phyloP scores from a whole-genome alignment of 2,329 filamentous ascomycete genomes.

The Fusarium gaditjirri region DNA sequence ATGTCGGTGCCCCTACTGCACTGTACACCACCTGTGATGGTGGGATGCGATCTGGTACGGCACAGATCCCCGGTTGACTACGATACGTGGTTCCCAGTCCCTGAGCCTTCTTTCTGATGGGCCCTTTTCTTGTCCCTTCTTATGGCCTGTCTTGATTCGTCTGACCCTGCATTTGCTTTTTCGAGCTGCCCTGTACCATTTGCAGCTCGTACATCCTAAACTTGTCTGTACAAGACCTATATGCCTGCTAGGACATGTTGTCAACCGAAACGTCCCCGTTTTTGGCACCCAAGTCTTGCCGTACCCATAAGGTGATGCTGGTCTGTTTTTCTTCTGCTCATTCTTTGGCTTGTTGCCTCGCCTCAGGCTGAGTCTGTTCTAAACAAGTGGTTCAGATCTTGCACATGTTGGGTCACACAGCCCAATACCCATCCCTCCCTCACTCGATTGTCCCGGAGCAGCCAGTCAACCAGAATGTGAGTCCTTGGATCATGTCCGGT shows the following conservation, averaged over 20 bases:
- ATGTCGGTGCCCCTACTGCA: conserved; percentile 41
- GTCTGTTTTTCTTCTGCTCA: conserved; percentile 32
- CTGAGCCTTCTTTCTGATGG: conserved; percentile 21
- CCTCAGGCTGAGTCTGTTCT: conserved; percentile 49
- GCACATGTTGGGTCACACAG: conserved; percentile 51
- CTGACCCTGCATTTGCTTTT: conserved; percentile 35
- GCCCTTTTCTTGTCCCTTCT: conserved; percentile 28
- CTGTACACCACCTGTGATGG: conserved; percentile 28
- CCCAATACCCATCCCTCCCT: conserved; percentile 45
- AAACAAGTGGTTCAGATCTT: conserved; percentile 52
- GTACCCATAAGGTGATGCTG: conserved; percentile 42
- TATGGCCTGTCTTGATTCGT: conserved; percentile 33
- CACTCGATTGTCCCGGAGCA: conserved; percentile 43
- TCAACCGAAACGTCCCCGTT: conserved; percentile 36
- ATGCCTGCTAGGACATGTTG: conserved; percentile 31
- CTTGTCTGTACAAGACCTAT: conserved; percentile 13
- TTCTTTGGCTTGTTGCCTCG: conserved; percentile 45
- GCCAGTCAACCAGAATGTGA: conserved; percentile 34
- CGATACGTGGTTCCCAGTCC: conserved; percentile 31
- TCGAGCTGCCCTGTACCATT: conserved; percentile 24
- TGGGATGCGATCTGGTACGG: conserved; percentile 41
- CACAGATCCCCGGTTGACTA: conserved; percentile 34
- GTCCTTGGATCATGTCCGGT: conserved; percentile 29
- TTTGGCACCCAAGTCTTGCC: conserved; percentile 33
- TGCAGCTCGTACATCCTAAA: conserved; percentile 20